These are phyloP conservation scores for Volutella citrinella DNA, from an alignment of 2,329 filamentous ascomycete species.

Conservation along the genomic window DNA sequence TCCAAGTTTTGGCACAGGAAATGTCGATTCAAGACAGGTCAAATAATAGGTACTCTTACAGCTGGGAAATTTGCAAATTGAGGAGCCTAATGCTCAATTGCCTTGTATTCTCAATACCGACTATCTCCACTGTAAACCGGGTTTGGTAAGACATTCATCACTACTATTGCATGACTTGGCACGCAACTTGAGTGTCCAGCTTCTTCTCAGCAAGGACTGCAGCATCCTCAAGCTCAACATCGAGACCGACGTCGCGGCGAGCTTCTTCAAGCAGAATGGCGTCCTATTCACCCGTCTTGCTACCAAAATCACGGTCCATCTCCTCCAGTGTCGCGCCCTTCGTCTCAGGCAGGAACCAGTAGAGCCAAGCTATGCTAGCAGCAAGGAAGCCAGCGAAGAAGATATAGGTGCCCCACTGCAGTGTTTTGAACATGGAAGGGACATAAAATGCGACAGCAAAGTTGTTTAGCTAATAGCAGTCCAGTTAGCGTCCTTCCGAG, in stretches of 20 bases:
- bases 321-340: slow-evolving; percentile 53
- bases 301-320: slow-evolving; percentile 51
- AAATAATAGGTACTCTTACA: too few relatives aligned
- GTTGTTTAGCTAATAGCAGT: slow-evolving; percentile 36
- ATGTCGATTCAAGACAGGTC: too few relatives aligned
- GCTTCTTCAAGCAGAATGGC: slow-evolving; percentile 19
- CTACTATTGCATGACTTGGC: too few relatives aligned
- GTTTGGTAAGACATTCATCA: too few relatives aligned
- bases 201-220: slow-evolving; percentile 19
- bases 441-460: slow-evolving; percentile 46
- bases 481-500: neutral
- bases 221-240: slow-evolving; percentile 12
- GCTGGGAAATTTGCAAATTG: too few relatives aligned
- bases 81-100: too few relatives aligned
- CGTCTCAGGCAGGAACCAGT: slow-evolving; percentile 52
- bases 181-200: too few relatives aligned
- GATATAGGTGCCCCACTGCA: slow-evolving; percentile 53
- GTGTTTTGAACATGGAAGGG: slow-evolving; percentile 33
- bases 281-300: slow-evolving; percentile 31
- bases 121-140: too few relatives aligned
- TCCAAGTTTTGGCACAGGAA: too few relatives aligned
- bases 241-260: slow-evolving; percentile 19
- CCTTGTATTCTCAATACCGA: too few relatives aligned
- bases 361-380: slow-evolving; percentile 45
- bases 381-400: slow-evolving; percentile 53